These are phyloP conservation scores for Penicillium sp. DNA, from an alignment of 2,329 filamentous ascomycete genomes.

Conservation along the genomic window DNA sequence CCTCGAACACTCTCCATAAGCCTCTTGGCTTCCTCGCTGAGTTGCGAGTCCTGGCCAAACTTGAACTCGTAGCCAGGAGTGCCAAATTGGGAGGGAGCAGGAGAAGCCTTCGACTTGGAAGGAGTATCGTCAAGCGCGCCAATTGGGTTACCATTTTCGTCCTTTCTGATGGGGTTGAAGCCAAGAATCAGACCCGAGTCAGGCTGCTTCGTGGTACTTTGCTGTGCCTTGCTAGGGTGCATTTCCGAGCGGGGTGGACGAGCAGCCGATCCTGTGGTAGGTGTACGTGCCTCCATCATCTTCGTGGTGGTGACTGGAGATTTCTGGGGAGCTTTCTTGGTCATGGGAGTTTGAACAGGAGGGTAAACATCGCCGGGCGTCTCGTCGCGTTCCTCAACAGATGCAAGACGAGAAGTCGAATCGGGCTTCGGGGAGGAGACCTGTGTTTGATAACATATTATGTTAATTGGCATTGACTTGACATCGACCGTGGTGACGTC, in stretches of 20 bases:
- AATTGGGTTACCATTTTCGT: slow-evolving; percentile 34
- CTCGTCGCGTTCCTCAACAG: slow-evolving; percentile 47
- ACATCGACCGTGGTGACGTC: slow-evolving; percentile 5
- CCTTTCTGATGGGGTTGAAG: slow-evolving; percentile 65
- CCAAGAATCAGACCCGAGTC: slow-evolving; percentile 78
- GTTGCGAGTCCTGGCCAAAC: slow-evolving; percentile 42
- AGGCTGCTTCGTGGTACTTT: slow-evolving; percentile 66
- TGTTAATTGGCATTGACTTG: slow-evolving; percentile 5
- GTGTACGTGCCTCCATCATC: slow-evolving; percentile 27
- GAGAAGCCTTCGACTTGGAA: slow-evolving; percentile 37
- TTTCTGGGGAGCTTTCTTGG: slow-evolving; percentile 21
- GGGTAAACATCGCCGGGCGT: slow-evolving; percentile 32
- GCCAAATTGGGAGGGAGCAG: slow-evolving; percentile 33
- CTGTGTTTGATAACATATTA: slow-evolving; percentile 11
- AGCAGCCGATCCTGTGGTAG: slow-evolving; percentile 55
- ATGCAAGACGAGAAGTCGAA: slow-evolving; percentile 34
- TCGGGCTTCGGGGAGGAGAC: slow-evolving; percentile 22
- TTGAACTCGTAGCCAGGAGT: slow-evolving; percentile 46
- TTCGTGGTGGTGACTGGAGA: slow-evolving; percentile 27
- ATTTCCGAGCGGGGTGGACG: slow-evolving; percentile 75
- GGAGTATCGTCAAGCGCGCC: slow-evolving; percentile 36
- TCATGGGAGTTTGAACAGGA: slow-evolving; percentile 23
- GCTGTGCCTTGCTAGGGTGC: slow-evolving; percentile 80
- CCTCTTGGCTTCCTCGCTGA: slow-evolving; percentile 50
- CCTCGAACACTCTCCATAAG: slow-evolving; percentile 64